Evolutionary conservation across 176 grass and related monocot genomes (phyloP).

Genomic region (Carex scoparia): DNA sequence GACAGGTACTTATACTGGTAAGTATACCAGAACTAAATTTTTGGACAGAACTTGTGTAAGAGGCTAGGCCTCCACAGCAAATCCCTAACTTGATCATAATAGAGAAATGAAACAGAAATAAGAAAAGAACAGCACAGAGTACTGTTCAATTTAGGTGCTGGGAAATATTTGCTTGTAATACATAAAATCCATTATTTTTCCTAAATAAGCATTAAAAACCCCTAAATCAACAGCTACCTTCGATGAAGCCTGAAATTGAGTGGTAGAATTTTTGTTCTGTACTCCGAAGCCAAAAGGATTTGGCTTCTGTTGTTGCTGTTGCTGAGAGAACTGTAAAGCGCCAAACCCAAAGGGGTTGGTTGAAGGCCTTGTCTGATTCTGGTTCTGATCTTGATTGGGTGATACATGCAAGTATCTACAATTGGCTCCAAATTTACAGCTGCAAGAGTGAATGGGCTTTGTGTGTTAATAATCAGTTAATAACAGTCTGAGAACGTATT

Average conservation of each 20-base stretch:
- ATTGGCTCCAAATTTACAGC: conserved; percentile 72
- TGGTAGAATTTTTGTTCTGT: conserved; percentile 27
- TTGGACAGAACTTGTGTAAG: not conserved
- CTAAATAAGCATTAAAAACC: not conserved
- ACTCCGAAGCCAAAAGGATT: conserved; percentile 85
- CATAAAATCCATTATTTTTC: not conserved
- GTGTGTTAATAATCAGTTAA: not conserved
- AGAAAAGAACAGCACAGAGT: not conserved
- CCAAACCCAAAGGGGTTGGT: conserved; percentile 71
- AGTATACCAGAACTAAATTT: not conserved
- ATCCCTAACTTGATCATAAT: not conserved
- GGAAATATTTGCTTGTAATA: not conserved
- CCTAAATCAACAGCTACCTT: conserved; percentile 21
- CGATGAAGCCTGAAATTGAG: conserved; percentile 31
- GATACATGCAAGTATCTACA: conserved; percentile 66
- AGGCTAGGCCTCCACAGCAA: not conserved
- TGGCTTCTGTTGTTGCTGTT: conserved; percentile 54
- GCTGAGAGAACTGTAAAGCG: conserved; percentile 34
- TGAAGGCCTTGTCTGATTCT: conserved; percentile 46
- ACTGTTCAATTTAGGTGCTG: not conserved
- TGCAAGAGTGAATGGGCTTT: conserved; percentile 26
- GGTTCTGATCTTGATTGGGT: conserved; percentile 38
- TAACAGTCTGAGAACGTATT: not conserved
- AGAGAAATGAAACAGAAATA: not conserved
- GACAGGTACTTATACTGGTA: not conserved